A percentile compares a stretch with the other conserved stretches of the same genome.
Conservation (phyloP, 176 grass and related monocot genomes). For the Rhynchospora breviuscula region DNA sequence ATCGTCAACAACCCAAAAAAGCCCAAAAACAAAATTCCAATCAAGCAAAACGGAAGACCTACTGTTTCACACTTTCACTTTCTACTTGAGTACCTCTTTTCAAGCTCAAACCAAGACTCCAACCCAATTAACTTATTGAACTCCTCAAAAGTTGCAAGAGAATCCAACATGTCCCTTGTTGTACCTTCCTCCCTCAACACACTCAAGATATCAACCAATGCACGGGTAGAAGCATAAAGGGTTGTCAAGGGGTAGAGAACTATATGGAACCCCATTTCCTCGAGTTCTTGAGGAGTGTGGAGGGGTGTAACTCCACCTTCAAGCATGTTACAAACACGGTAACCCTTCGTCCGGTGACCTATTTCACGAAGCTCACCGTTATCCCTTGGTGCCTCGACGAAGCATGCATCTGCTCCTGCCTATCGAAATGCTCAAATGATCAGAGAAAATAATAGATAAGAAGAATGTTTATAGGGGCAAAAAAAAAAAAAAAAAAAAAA, state of each 20-base stretch:
- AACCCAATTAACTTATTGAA: slow-evolving; percentile 41
- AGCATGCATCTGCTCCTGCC: slow-evolving; percentile 46
- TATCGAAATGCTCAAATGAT: slow-evolving; percentile 4
- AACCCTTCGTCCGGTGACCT: slow-evolving; percentile 17
- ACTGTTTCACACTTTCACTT: background rate
- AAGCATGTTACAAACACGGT: slow-evolving; percentile 43
- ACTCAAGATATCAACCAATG: slow-evolving; percentile 35
- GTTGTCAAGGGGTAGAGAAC: slow-evolving; percentile 36
- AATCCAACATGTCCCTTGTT: slow-evolving; percentile 31
- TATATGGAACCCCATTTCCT: slow-evolving; percentile 45
- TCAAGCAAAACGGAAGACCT: background rate
- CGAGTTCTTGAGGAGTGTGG: slow-evolving; percentile 40
- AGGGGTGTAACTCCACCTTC: slow-evolving; percentile 44
- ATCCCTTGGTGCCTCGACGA: slow-evolving; percentile 40
- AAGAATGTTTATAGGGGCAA: background rate
- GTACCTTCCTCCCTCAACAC: slow-evolving; percentile 29
- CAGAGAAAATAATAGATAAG: background rate
- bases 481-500: background rate
- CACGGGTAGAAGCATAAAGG: slow-evolving; percentile 33
- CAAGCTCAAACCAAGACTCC: slow-evolving; percentile 32
- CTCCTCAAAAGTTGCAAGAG: slow-evolving; percentile 36
- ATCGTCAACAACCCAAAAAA: background rate
- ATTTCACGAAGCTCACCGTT: slow-evolving; percentile 39
- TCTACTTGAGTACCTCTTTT: slow-evolving; percentile 18
- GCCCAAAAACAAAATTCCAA: background rate